A percentile compares a stretch with the other conserved stretches of the same genome.
phyloP scores from a whole-genome alignment of 805 yeast genomes.

The Jamesozyma jinghongensis region DNA sequence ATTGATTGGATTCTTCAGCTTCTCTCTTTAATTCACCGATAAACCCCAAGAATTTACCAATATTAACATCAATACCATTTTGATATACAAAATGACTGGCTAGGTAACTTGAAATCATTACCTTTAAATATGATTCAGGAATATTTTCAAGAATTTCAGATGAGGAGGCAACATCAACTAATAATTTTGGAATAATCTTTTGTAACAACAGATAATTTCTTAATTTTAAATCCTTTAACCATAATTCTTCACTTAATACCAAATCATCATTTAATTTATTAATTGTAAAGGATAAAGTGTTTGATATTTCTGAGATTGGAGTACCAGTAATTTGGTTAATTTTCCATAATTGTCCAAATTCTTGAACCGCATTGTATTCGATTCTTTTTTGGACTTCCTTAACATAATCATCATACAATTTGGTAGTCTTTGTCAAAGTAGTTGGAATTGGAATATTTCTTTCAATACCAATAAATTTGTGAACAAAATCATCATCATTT shows the following conservation, averaged over 20 bases:
- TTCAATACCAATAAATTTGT: constrained; percentile 50
- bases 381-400: constrained; percentile 70
- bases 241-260: constrained; percentile 67
- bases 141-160: constrained; percentile 63
- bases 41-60: constrained; percentile 64
- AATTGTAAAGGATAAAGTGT: constrained; percentile 71
- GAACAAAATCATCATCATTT: constrained; percentile 72
- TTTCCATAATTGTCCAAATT: constrained; percentile 81
- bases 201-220: constrained; percentile 60
- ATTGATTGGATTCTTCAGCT: constrained; percentile 7
- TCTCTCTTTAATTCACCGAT: constrained; percentile 48
- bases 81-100: constrained; percentile 81
- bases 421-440: not conserved
- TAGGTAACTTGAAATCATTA: constrained; percentile 77
- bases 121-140: constrained; percentile 80
- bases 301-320: constrained; percentile 63
- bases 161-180: constrained; percentile 57
- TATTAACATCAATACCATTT: constrained; percentile 68
- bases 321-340: constrained; percentile 56
- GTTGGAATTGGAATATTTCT: constrained; percentile 7
- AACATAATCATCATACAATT: constrained; percentile 75
- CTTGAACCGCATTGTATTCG: constrained; percentile 68
- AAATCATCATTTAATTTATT: constrained; percentile 81
- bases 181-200: constrained; percentile 69
- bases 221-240: constrained; percentile 71